A percentile compares a stretch with the other conserved stretches of the same genome.
Conservation (phyloP, 1,139 yeast genomes). For the Pneumocystis sp. region DNA sequence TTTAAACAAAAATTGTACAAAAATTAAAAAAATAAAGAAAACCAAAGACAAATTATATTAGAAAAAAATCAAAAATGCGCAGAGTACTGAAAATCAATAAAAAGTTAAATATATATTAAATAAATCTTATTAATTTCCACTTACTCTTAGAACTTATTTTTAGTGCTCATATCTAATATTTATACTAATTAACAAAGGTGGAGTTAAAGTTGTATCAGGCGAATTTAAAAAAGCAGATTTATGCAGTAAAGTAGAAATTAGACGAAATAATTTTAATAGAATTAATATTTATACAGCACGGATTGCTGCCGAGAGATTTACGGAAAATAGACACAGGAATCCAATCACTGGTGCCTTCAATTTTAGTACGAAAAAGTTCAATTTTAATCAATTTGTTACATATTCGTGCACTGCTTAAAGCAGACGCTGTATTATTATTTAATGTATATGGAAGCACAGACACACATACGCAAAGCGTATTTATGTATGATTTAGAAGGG, state of each 20-base stretch:
- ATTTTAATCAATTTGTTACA: constrained; percentile 69
- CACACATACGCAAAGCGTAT: constrained; percentile 51
- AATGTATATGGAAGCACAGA: constrained; percentile 53
- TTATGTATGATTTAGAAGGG: constrained; percentile 75
- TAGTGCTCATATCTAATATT: constrained; percentile 26
- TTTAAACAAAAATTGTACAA: no score
- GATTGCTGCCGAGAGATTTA: constrained; percentile 65
- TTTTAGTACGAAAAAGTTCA: constrained; percentile 62
- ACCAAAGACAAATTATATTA: no score
- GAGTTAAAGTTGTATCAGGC: constrained; percentile 57
- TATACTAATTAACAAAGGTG: constrained; percentile 52
- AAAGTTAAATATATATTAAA: no score
- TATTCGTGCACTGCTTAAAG: constrained; percentile 71
- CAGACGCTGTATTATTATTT: constrained; percentile 67
- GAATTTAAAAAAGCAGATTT: constrained; percentile 66
- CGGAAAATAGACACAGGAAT: constrained; percentile 79
- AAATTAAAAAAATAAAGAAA: no score
- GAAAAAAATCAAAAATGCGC: no score
- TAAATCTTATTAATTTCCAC: no score
- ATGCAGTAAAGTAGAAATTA: constrained; percentile 33
- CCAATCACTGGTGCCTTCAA: constrained; percentile 78
- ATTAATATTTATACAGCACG: constrained; percentile 28
- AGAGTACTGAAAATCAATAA: no score
- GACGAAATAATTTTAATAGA: neutral
- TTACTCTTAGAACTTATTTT: neutral